Conservation (phyloP, 2,329 filamentous ascomycete species). For the Botrytis deweyae region DNA sequence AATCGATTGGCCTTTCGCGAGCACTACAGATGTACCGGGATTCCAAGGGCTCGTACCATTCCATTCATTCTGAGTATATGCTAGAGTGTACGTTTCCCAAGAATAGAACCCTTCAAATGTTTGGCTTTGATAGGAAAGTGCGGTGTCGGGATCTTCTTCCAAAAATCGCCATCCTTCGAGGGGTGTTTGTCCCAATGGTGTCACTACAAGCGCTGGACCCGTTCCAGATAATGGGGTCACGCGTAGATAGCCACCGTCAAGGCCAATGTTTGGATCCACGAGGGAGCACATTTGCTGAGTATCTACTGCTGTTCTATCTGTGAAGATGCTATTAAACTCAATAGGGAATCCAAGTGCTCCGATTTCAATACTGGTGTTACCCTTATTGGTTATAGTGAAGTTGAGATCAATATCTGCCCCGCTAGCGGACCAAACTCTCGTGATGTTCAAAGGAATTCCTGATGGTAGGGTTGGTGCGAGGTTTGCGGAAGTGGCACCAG, state of each 20-base stretch:
- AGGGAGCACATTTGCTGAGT: slow-evolving; percentile 54
- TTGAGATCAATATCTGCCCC: slow-evolving; percentile 51
- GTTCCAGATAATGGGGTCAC: slow-evolving; percentile 52
- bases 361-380: slow-evolving; percentile 47
- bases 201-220: slow-evolving; percentile 49
- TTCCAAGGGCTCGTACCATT: slow-evolving; percentile 54
- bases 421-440: slow-evolving; percentile 51
- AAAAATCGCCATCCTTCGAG: slow-evolving; percentile 58
- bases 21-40: slow-evolving; percentile 46
- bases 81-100: slow-evolving; percentile 55
- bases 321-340: slow-evolving; percentile 64
- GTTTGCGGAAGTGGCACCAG: slow-evolving; percentile 42
- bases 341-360: slow-evolving; percentile 58
- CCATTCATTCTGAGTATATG: slow-evolving; percentile 59
- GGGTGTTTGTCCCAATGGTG: slow-evolving; percentile 49
- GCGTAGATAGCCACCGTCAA: slow-evolving; percentile 57
- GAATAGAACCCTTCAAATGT: slow-evolving; percentile 61
- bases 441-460: slow-evolving; percentile 46
- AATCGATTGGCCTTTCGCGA: slow-evolving; percentile 47
- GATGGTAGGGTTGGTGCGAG: slow-evolving; percentile 45
- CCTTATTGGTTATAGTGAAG: slow-evolving; percentile 52
- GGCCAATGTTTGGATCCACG: slow-evolving; percentile 59
- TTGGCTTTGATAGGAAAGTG: slow-evolving; percentile 50
- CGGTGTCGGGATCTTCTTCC: slow-evolving; percentile 44
- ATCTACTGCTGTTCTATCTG: slow-evolving; percentile 47